Base-by-base conservation (phyloP, 2,329 filamentous ascomycete genomes). In the Alternaria hordeiaustralica region DNA sequence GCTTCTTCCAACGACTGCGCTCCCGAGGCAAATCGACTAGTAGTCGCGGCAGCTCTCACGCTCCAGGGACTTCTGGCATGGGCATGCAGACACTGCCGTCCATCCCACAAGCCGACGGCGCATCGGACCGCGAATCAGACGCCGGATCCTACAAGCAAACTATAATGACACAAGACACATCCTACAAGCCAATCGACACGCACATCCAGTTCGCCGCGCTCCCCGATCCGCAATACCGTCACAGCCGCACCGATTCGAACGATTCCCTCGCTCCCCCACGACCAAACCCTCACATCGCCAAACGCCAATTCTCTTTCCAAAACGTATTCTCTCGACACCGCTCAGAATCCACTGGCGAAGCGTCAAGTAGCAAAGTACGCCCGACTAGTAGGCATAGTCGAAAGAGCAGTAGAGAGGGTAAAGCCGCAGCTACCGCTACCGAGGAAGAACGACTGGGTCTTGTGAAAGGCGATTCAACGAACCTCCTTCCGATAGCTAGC, bases 271-370 rank as follows among this genome's bases (percentile, higher is more conserved):
- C 80, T 4, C 85, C 88, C 2, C 90, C 90, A 0, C 78, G 75
- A 60, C 79, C 87, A 4, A 89, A 90, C 2, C 89, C 89, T 5
- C 88, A 84, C 60, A 67, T 78, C 69, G 65, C 80, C 67, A 88
- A 91, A 11, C 87, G 95, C 64, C 93, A 97, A 76, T 99, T 98
- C 81, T 96, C 92, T 18, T 98, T 98, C 84, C 91, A 94, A 68
- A 93, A 92, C 69, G 89, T 97, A 56, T 96, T 97, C 79, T 83
- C 84, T 64, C 86, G 89, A 36, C 72, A 75, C 55, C 71, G 74
- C 25, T 65, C 71, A 47, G 72, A 77, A n/a, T 76, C 72, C 4
- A 70, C 65, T 15, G 71, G 73, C 18, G 70, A 71, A 46, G 62
- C 61, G 3, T 70, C 68, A 8, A 67, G 66, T 28, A 65, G 56